A percentile compares a stretch with the other conserved stretches of the same genome.
Conservation (phyloP, 805 yeast species). For the Metschnikowia lochheadii region DNA sequence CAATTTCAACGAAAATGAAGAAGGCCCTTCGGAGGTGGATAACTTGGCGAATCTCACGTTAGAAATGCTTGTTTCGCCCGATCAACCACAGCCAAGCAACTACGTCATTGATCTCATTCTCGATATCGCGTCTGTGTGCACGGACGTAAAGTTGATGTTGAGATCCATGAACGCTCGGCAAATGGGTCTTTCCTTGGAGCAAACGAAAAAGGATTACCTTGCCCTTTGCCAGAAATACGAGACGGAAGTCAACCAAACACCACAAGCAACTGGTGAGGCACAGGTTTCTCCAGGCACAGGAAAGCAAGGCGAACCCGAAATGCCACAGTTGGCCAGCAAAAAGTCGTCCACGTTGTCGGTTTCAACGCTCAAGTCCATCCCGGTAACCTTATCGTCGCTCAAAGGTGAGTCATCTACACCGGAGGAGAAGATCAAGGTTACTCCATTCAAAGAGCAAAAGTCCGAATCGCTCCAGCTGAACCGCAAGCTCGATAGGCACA, state of each 20-base stretch:
- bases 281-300: slow-evolving; percentile 6
- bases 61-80: slow-evolving; percentile 54
- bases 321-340: slow-evolving; percentile 3
- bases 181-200: slow-evolving; percentile 36
- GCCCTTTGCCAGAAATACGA: slow-evolving; percentile 12
- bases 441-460: slow-evolving; percentile 29
- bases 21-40: slow-evolving; percentile 12
- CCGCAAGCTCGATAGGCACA: slow-evolving; percentile 30
- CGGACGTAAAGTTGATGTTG: slow-evolving; percentile 61
- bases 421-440: slow-evolving; percentile 13
- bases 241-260: slow-evolving; percentile 16
- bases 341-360: slow-evolving; percentile 7
- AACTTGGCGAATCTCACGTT: slow-evolving; percentile 33
- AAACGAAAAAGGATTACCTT: slow-evolving; percentile 21
- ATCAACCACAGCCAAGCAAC: slow-evolving; percentile 53
- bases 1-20: slow-evolving; percentile 19
- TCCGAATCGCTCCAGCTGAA: slow-evolving; percentile 18
- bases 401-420: background rate
- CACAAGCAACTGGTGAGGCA: slow-evolving; percentile 13
- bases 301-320: slow-evolving; percentile 24
- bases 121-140: slow-evolving; percentile 57
- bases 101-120: slow-evolving; percentile 54
- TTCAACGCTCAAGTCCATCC: slow-evolving; percentile 8
- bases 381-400: background rate
- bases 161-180: slow-evolving; percentile 52